A percentile compares a stretch with the other conserved stretches of the same genome.
phyloP scores from a whole-genome alignment of 306 rosid genomes.

The Dryas octopetala region DNA sequence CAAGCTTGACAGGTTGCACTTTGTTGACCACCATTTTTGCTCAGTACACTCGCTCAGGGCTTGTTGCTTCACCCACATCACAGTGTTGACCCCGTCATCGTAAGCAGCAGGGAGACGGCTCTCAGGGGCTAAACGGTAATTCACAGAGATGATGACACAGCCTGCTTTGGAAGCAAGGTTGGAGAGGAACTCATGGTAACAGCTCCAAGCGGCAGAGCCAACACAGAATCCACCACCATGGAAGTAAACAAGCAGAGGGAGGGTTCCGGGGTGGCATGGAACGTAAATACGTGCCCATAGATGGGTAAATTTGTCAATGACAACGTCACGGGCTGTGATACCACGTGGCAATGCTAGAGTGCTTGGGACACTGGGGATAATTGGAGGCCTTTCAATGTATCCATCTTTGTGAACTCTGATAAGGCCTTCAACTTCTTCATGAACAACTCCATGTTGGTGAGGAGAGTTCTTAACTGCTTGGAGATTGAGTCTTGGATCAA shows the following conservation, averaged over 20 bases:
- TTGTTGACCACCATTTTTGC: constrained; percentile 71
- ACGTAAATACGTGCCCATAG: constrained; percentile 71
- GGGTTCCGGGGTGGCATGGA: constrained; percentile 32
- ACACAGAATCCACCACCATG: constrained; percentile 97
- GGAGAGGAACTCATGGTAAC: constrained; percentile 76
- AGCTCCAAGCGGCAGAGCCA: constrained; percentile 87
- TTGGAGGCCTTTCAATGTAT: constrained; percentile 55
- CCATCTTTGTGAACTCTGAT: constrained; percentile 67
- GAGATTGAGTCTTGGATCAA: constrained; percentile 40
- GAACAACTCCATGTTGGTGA: constrained; percentile 37
- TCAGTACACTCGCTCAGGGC: constrained; percentile 28
- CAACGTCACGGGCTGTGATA: constrained; percentile 53
- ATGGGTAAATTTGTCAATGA: constrained; percentile 51
- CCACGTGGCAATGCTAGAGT: constrained; percentile 33
- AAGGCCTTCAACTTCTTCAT: constrained; percentile 76
- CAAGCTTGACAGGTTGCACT: constrained; percentile 44
- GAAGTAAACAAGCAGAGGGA: constrained; percentile 71
- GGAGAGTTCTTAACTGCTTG: constrained; percentile 29
- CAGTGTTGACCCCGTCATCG: constrained; percentile 62
- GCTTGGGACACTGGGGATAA: constrained; percentile 60
- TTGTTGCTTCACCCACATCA: constrained; percentile 75
- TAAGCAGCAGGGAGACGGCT: constrained; percentile 69
- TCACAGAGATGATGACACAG: constrained; percentile 61
- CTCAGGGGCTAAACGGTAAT: constrained; percentile 78
- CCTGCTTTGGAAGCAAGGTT: constrained; percentile 53